Evolutionary conservation across 352 stramenopile species (phyloP).

Genomic region (Plasmopara muralis): DNA sequence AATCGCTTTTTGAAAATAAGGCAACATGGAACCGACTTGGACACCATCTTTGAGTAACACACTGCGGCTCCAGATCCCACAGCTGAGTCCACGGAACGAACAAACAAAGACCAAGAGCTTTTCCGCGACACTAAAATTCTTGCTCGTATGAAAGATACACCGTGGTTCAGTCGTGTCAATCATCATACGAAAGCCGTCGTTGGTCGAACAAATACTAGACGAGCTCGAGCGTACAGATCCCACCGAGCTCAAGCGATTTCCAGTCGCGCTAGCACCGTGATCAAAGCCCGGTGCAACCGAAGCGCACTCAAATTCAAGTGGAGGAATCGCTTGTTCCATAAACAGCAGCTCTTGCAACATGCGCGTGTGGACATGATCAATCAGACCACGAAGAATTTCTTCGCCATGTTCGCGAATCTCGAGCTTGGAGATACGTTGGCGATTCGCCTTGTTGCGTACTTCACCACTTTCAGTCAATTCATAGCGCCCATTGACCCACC

Average conservation of each 20-base stretch:
- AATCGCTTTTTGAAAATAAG: constrained; percentile 76
- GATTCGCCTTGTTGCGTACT: constrained; percentile 43
- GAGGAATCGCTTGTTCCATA: constrained; percentile 69
- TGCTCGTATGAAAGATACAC: constrained; percentile 78
- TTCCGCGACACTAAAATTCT: constrained; percentile 66
- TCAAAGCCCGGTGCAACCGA: constrained; percentile 46
- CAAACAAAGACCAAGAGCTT: constrained; percentile 82
- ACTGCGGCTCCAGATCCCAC: constrained; percentile 85
- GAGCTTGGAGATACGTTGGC: constrained; percentile 52
- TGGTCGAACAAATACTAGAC: constrained; percentile 76
- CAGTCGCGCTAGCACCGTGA: constrained; percentile 27
- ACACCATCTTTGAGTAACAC: constrained; percentile 82
- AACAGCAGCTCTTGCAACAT: constrained; percentile 82
- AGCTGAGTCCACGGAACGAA: constrained; percentile 66
- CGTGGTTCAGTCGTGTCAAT: constrained; percentile 68
- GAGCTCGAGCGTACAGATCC: constrained; percentile 58
- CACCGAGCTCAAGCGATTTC: constrained; percentile 19
- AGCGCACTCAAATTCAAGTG: constrained; percentile 51
- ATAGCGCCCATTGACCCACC: constrained; percentile 55
- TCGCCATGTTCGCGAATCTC: constrained; percentile 69
- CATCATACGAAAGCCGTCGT: constrained; percentile 78
- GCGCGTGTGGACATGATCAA: constrained; percentile 64
- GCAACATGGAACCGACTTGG: constrained; percentile 84
- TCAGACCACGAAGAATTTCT: constrained; percentile 58
- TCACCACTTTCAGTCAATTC: constrained; percentile 48